A percentile compares a stretch with the other conserved stretches of the same genome.
Conservation (phyloP, 202 grass and related monocot species). For the Setaria viridis region DNA sequence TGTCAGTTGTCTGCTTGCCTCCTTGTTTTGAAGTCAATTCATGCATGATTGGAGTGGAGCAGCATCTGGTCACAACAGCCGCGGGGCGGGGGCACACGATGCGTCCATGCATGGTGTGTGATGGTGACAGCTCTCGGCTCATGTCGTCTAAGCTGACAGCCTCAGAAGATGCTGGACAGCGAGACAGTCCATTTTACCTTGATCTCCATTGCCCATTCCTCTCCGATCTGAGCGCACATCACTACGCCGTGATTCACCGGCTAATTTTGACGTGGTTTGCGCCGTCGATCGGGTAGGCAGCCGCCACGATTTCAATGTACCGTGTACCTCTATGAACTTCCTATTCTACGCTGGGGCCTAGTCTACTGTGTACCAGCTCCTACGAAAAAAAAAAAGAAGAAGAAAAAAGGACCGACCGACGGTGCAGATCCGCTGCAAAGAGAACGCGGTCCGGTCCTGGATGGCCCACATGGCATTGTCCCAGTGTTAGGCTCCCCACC, state of each 20-base stretch:
- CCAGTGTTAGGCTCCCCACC: slow-evolving; percentile 48
- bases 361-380: not conserved
- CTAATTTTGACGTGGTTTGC: not conserved
- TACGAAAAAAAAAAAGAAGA: not conserved
- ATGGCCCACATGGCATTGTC: slow-evolving; percentile 36
- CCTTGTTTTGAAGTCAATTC: not conserved
- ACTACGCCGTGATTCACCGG: not conserved
- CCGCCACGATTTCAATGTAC: not conserved
- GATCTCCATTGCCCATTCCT: not conserved
- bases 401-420: not conserved
- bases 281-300: not conserved
- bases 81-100: not conserved
- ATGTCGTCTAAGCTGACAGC: not conserved
- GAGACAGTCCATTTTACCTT: too few species aligned
- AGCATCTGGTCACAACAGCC: not conserved
- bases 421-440: slow-evolving; percentile 15
- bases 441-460: too few species aligned
- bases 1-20: not conserved
- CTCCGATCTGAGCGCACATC: not conserved
- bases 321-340: too few species aligned
- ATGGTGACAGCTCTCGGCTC: not conserved
- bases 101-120: not conserved
- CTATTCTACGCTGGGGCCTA: not conserved
- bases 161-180: too few species aligned
- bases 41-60: not conserved